These are phyloP conservation scores for Collybia sp. DNA, from an alignment of 768 basidiomycete species.

Conservation along the genomic window DNA sequence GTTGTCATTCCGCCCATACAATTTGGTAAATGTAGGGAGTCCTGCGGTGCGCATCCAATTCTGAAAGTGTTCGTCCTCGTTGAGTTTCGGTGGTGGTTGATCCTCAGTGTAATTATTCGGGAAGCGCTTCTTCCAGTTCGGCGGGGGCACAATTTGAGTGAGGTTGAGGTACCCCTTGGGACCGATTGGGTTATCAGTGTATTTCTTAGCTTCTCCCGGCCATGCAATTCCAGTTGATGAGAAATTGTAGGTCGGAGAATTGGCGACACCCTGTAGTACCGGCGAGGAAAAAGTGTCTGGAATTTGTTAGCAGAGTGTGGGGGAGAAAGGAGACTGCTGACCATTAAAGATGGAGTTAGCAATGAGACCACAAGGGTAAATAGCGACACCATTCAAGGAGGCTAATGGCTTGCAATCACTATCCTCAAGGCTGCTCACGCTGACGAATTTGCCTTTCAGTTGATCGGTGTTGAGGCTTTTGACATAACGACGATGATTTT, in stretches of 20 bases:
- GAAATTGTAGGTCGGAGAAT: constrained; percentile 64
- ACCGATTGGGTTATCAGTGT: constrained; percentile 49
- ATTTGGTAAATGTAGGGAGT: constrained; percentile 92
- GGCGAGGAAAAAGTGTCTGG: constrained; percentile 79
- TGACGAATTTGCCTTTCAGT: constrained; percentile 68
- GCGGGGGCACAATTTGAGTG: constrained; percentile 81
- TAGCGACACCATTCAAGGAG: constrained; percentile 43
- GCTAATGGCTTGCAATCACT: constrained; percentile 90
- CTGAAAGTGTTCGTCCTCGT: constrained; percentile 87
- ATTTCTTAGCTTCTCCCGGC: constrained; percentile 93
- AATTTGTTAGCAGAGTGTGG: constrained; percentile 2
- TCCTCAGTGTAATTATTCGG: constrained; percentile 66
- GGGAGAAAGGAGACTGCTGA: constrained; percentile 22
- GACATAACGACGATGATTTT: constrained; percentile 98
- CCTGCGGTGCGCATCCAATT: constrained; percentile 99
- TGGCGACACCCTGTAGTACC: constrained; percentile 46
- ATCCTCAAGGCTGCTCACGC: constrained; percentile 40
- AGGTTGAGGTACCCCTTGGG: constrained; percentile 47
- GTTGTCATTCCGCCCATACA: constrained; percentile 88
- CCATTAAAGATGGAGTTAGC: constrained; percentile 98
- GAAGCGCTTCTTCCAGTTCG: constrained; percentile 79
- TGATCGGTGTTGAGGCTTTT: constrained; percentile 85
- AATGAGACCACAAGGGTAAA: constrained; percentile 96
- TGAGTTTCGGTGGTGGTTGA: constrained; percentile 69
- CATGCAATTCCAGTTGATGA: constrained; percentile 86